These are phyloP conservation scores for Mycosphaerella arachidis DNA, from an alignment of 2,329 filamentous ascomycete species.

Conservation along the genomic window DNA sequence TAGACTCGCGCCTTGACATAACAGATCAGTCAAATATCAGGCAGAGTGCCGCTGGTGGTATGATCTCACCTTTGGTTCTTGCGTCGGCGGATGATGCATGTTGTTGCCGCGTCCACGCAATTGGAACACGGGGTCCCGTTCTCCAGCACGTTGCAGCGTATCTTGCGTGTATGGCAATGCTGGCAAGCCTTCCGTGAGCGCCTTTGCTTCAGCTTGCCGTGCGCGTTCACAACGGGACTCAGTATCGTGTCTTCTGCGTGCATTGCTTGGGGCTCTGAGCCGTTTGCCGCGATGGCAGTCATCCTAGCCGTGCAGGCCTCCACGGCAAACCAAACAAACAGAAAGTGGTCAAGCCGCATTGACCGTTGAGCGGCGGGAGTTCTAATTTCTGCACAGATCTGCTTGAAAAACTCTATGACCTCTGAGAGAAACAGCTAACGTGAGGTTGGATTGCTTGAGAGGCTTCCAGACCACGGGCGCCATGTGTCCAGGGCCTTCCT, in stretches of 20 bases:
- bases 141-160: slow-evolving; percentile 21
- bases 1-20: slow-evolving; percentile 17
- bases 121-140: slow-evolving; percentile 20
- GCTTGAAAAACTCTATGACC: neutral
- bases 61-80: slow-evolving; percentile 20
- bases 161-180: slow-evolving; percentile 22
- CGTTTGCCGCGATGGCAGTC: neutral
- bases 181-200: slow-evolving; percentile 20
- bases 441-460: neutral
- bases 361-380: neutral
- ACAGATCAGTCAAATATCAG: slow-evolving; percentile 5
- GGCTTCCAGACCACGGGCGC: neutral
- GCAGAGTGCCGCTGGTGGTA: neutral
- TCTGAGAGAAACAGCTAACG: neutral
- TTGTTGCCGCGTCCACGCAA: slow-evolving; percentile 20
- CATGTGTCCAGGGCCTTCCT: neutral
- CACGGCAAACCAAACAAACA: neutral
- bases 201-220: slow-evolving; percentile 20
- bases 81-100: slow-evolving; percentile 17
- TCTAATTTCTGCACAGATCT: neutral
- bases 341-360: slow-evolving; percentile 5
- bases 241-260: slow-evolving; percentile 5
- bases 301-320: neutral
- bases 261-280: neutral
- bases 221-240: slow-evolving; percentile 5